These are phyloP conservation scores for Russula griseocarnosa DNA, from an alignment of 768 basidiomycete genomes.

Conservation along the genomic window DNA sequence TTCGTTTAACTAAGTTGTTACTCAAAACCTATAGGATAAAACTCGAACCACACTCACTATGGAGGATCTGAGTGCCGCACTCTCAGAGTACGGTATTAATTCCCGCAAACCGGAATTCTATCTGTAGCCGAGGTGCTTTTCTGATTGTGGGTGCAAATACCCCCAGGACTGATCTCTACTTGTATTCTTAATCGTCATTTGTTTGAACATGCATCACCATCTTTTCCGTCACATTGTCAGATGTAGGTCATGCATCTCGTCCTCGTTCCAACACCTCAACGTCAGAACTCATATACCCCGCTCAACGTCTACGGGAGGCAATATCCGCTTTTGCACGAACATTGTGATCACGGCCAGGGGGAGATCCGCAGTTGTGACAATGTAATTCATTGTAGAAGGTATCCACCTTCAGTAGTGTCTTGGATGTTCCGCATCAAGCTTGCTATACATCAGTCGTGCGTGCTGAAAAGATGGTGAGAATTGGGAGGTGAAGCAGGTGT, in stretches of 20 bases:
- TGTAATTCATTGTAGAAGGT: conserved; percentile 73
- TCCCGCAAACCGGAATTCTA: conserved; percentile 93
- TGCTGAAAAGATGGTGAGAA: conserved; percentile 65
- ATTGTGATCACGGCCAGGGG: conserved; percentile 33
- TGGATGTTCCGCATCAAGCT: conserved; percentile 74
- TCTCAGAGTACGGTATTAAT: conserved; percentile 95
- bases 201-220: conserved; percentile 14
- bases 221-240: background rate
- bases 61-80: conserved; percentile 92
- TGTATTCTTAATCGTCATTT: conserved; percentile 23
- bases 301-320: conserved; percentile 61
- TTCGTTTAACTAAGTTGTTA: background rate
- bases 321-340: conserved; percentile 68
- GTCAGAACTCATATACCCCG: conserved; percentile 36
- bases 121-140: conserved; percentile 44
- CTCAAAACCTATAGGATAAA: conserved; percentile 59
- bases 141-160: conserved; percentile 10
- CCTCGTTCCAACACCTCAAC: background rate
- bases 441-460: conserved; percentile 70
- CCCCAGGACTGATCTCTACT: conserved; percentile 15
- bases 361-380: background rate
- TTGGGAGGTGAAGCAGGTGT: conserved; percentile 68
- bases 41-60: conserved; percentile 93
- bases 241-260: background rate
- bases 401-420: conserved; percentile 71